A percentile compares a stretch with the other conserved stretches of the same genome.
Evolutionary conservation across 1,284 basidiomycete species (phyloP).

Genomic region (Golubevia sp.): DNA sequence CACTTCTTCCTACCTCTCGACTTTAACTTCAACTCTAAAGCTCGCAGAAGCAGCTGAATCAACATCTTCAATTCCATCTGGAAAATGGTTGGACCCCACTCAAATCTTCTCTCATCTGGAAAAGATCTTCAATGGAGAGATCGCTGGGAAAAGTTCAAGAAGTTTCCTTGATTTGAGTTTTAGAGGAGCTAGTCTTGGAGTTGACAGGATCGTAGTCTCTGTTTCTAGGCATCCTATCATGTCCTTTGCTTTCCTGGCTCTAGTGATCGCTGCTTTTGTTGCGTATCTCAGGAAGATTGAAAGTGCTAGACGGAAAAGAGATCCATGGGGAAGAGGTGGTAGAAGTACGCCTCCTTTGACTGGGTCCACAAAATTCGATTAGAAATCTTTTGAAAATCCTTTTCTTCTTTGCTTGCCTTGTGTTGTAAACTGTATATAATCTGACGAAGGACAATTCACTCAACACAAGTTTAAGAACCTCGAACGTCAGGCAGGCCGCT

Average conservation of each 20-base stretch:
- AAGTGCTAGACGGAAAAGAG: too few species aligned
- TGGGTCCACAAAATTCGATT: too few species aligned
- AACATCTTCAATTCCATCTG: neutral
- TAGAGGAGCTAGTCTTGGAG: constrained; percentile 16
- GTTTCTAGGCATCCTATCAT: constrained; percentile 16
- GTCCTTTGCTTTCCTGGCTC: constrained; percentile 20
- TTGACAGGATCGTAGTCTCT: constrained; percentile 10
- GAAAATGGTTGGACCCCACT: constrained; percentile 15
- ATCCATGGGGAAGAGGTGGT: too few species aligned
- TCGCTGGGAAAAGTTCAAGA: constrained; percentile 18
- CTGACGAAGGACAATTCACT: too few species aligned
- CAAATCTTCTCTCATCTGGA: constrained; percentile 17
- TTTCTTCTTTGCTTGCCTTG: too few species aligned
- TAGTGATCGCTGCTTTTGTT: constrained; percentile 15
- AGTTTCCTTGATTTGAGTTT: constrained; percentile 28
- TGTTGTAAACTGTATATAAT: too few species aligned
- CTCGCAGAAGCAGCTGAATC: neutral
- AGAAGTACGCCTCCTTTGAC: too few species aligned
- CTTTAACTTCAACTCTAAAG: neutral
- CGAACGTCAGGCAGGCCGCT: too few species aligned
- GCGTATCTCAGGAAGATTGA: constrained; percentile 15
- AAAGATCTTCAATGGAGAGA: constrained; percentile 13
- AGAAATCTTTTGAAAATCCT: too few species aligned
- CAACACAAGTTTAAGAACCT: too few species aligned
- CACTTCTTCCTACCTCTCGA: constrained; percentile 1